Evolutionary conservation across 2,329 filamentous ascomycete species (phyloP), one percentile per base, ranked within the genome.

Genomic region (Fusarium caatingaense): DNA sequence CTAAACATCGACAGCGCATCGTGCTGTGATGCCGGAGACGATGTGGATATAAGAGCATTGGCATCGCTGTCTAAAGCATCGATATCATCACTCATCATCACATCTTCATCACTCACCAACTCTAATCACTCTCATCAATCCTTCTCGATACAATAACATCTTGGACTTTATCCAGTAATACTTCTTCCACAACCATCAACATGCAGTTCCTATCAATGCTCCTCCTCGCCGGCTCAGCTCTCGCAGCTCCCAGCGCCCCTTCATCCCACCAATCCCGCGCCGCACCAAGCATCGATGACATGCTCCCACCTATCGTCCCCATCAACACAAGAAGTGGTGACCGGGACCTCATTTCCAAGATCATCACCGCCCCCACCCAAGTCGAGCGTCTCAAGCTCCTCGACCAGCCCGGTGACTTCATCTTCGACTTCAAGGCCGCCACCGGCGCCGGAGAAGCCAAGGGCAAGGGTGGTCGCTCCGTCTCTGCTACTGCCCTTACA

Each of bases 341-440:
- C 48, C 30, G 44, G 20, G 69, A 73, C 20, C 72, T 78, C 49
- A 78, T 78, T 57, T 32, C 72, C 21, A 76, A 76, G 58, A 72
- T 78, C 53, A 49, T 77, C 23, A 77, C 76, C 0, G 69, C 74
- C 1, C 70, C 78, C 1, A 80, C 78, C 0, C 75, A 78, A 28
- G 60, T 57, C 23, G 77, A 80, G 5, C 77, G 78, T n/a, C 64
- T 75, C 72, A 73, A 70, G 55, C 72, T 80, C 10, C 74, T 64
- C 1, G 27, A 64, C 9, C 44, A 64, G 2, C 61, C 60, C 3
- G 61, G 61, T 11, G 61, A 64, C 7, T 64, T 23, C 1, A 27
- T 64, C 30, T 64, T 64, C 27, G 61, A 64, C 50, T 64, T 64
- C 30, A 64, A 45, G 13, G 44, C 44, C 5, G 50, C 30, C 5